These are phyloP conservation scores for Solanum chmielewskii DNA, from an alignment of 257 asterid species.

Conservation along the genomic window DNA sequence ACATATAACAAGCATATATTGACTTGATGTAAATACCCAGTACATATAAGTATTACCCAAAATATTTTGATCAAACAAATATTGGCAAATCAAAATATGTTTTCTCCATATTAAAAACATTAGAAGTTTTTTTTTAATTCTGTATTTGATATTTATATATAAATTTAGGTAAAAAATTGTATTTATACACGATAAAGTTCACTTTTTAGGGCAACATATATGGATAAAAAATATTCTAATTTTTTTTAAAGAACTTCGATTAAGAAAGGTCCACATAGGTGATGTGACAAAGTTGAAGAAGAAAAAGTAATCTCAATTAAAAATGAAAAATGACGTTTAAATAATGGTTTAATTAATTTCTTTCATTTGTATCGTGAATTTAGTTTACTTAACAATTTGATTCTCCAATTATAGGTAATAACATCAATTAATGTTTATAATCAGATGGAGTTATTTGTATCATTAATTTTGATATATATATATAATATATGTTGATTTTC, in stretches of 20 bases:
- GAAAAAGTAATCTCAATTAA: not conserved
- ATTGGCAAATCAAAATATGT: not conserved
- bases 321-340: not conserved
- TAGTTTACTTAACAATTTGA: not conserved
- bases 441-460: not conserved
- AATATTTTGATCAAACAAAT: not conserved
- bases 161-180: not conserved
- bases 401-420: not conserved
- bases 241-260: too few species aligned
- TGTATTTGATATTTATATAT: not conserved
- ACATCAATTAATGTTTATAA: not conserved
- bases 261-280: not conserved
- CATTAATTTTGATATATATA: not conserved
- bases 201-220: not conserved
- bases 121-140: fast-evolving
- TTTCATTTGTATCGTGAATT: not conserved
- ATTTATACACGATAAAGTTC: not conserved
- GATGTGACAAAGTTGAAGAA: not conserved
- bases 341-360: not conserved
- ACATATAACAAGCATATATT: too few species aligned
- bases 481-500: not conserved
- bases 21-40: fast-evolving
- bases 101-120: not conserved
- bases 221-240: not conserved
- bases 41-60: too few species aligned